Base-by-base conservation (phyloP, 192 early-diverging fungal species). In the Gonapodya sp. region DNA sequence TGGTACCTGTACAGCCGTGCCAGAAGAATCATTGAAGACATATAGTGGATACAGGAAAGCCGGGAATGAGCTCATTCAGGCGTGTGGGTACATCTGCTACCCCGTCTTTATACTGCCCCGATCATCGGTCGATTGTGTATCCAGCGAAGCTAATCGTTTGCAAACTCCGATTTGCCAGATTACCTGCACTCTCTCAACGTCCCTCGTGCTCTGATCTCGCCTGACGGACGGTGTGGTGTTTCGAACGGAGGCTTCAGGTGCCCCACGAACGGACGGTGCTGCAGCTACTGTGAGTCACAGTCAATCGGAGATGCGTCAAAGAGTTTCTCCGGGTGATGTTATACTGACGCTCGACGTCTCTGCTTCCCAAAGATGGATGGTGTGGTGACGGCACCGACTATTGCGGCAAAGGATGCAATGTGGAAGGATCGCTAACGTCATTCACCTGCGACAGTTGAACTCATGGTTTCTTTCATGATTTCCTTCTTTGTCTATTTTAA, bases 161-260 rank as follows among this genome's bases (percentile, higher is more conserved):
- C 8, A 8, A 64, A 64, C 46, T 24, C 8, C 24, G 8, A 8
- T 64, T 64, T 24, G 8, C 46, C 46, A 64, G 46, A 64, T 24
- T 64, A 64, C 46, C 46, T 64, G 8, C 46, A 64, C 46, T 8
- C 46, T 24, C 46, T 64, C 46, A 24, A 64, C 46, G 46, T 64
- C 24, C 46, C 46, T 64, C 46, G 46, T 24, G 46, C 46, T 24
- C 46, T 24, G 24, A 64, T 64, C 24, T 64, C 46, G 8, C 46
- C 46, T 64, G 46, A 64, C 46, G 46, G 46, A 64, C 46, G 46
- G 46, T 64, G 46, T 24, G 46, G 46, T 64, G 46, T 24, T 16
- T 64, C 46, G 46, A 64, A 64, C 46, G 46, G 46, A 64, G 46
- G 46, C 8, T 64, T 64, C 46, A 64, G 46, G 46, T 64, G 46